phyloP scores from a whole-genome alignment of 176 grass and related monocot genomes.

The Juncus inflexus region DNA sequence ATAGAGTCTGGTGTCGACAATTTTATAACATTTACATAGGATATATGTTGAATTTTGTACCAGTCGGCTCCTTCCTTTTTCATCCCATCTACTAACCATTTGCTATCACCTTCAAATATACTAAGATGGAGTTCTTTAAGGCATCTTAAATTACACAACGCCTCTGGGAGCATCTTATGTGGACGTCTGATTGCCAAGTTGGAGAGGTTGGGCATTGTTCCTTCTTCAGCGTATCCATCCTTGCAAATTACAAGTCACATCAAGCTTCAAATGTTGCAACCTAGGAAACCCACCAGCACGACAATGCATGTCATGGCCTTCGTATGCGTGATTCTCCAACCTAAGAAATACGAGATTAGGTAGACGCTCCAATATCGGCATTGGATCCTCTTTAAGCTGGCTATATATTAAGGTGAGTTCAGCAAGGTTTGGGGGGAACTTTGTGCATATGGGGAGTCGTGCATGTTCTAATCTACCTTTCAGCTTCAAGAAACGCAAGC shows the following conservation, averaged over 20 bases:
- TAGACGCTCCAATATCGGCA: constrained; percentile 27
- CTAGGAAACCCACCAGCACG: not conserved
- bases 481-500: not conserved
- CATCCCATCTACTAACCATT: not conserved
- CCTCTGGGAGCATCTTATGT: not conserved
- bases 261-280: not conserved
- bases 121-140: not conserved
- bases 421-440: constrained; percentile 19
- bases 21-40: not conserved
- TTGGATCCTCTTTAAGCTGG: constrained; percentile 19
- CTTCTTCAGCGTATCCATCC: not conserved
- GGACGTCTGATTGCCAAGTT: not conserved
- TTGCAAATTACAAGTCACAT: not conserved
- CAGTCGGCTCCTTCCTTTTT: not conserved
- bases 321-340: not conserved
- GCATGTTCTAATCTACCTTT: not conserved
- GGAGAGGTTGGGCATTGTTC: not conserved
- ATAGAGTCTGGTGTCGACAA: too few relatives aligned
- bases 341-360: constrained; percentile 12
- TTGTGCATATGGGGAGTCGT: not conserved
- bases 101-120: not conserved
- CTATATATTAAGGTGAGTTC: not conserved
- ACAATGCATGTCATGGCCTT: not conserved
- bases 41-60: not conserved
- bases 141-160: not conserved